These are phyloP conservation scores for Teratosphaeria zuluensis DNA, from an alignment of 2,329 filamentous ascomycete genomes.

Conservation along the genomic window DNA sequence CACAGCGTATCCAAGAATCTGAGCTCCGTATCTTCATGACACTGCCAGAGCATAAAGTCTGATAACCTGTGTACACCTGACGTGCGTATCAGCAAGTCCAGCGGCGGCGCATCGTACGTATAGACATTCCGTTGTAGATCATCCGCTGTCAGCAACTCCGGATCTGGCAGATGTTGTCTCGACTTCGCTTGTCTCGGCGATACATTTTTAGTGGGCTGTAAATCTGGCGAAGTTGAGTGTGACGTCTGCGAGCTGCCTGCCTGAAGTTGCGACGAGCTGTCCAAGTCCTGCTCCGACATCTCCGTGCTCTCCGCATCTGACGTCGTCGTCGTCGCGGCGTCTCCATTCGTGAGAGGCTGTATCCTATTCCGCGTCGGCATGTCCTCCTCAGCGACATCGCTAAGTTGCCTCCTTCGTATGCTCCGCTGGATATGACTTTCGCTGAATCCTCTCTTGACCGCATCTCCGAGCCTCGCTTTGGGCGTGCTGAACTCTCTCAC, in stretches of 20 bases:
- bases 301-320: conserved; percentile 11
- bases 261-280: conserved; percentile 22
- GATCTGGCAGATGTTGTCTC: conserved; percentile 47
- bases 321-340: conserved; percentile 3
- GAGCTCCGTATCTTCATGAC: conserved; percentile 82
- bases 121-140: conserved; percentile 81
- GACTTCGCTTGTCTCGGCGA: neutral
- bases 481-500: conserved; percentile 74
- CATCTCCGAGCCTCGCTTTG: conserved; percentile 4
- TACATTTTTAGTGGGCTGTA: conserved; percentile 21
- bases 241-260: conserved; percentile 29
- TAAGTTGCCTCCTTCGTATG: conserved; percentile 49
- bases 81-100: conserved; percentile 85
- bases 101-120: conserved; percentile 72
- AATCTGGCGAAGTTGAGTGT: conserved; percentile 29
- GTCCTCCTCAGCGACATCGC: conserved; percentile 28
- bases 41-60: conserved; percentile 99
- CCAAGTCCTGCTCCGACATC: conserved; percentile 19
- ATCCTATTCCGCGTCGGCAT: neutral
- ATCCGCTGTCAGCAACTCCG: conserved; percentile 75
- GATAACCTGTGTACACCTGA: conserved; percentile 87
- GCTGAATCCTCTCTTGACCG: conserved; percentile 60
- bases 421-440: conserved; percentile 80
- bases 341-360: conserved; percentile 2
- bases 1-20: conserved; percentile 87